These are phyloP conservation scores for Stipa capillata DNA, from an alignment of 176 grass and related monocot species.

Conservation along the genomic window DNA sequence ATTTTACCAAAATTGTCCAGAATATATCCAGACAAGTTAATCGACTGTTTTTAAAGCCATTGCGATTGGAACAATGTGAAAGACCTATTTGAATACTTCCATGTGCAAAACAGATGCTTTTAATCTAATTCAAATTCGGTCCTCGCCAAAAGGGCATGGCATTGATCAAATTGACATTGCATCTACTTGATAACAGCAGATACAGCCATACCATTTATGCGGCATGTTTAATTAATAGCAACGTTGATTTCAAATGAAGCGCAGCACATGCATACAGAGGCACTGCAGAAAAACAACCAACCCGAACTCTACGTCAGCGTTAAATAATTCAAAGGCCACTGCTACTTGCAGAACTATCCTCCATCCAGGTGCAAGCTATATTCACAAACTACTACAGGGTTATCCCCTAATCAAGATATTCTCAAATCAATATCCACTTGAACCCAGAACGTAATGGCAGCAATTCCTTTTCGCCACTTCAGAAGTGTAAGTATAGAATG, in stretches of 20 bases:
- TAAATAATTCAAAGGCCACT: background rate
- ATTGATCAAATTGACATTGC: background rate
- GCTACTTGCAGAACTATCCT: background rate
- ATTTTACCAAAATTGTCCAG: background rate
- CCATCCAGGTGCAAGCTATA: background rate
- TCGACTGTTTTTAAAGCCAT: background rate
- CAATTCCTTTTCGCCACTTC: background rate
- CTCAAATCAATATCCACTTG: slow-evolving; percentile 6
- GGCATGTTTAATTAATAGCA: background rate
- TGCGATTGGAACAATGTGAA: background rate
- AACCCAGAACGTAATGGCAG: background rate
- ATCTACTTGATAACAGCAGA: background rate
- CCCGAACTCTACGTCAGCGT: background rate
- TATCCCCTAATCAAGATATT: background rate
- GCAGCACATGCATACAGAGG: background rate
- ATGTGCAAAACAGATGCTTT: background rate
- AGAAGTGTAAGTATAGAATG: background rate
- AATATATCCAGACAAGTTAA: background rate
- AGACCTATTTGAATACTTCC: background rate
- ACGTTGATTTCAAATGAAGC: background rate
- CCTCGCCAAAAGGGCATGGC: background rate
- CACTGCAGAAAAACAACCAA: background rate
- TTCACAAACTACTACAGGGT: background rate
- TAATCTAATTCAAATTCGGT: background rate
- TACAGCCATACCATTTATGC: background rate